Evolutionary conservation across 306 rosid species (phyloP), one percentile per base, ranked within the genome.

Genomic region (Vigna trinervia): DNA sequence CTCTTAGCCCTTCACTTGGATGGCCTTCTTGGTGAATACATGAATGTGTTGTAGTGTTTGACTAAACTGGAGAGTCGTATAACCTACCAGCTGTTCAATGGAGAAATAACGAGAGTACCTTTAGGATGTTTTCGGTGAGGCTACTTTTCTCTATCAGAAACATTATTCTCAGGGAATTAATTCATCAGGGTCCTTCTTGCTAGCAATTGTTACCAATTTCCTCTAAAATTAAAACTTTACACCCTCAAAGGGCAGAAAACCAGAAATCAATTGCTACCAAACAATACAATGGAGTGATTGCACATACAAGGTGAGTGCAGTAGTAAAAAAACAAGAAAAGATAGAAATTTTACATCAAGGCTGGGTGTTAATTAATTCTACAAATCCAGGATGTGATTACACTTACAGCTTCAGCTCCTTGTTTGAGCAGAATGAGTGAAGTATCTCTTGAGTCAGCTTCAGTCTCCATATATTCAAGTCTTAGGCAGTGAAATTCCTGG

Each of bases 361-460:
- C 75, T 19, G 30, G 39, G 17, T 17, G 30, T 12, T n/a, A 73
- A 66, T 45, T 32, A 45, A 59, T 56, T 80, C 52, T 19, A 64
- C 43, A 56, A 80, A 74, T 56, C 20, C 10, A 74, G 12, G 64
- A 20, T 23, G 47, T 34, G 72, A 39, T 20, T 54, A 26, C 2
- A 26, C 85, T 70, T 63, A 82, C 85, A 76, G 85, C 85, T 72
- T 82, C 85, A 56, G 85, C 85, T 36, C 85, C 85, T 82, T 82
- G 85, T 38, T 82, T 82, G 57, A 82, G 53, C 64, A 82, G 76
- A 64, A 64, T 4, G 47, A 77, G 82, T 20, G 79, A 65, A 63
- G 4, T 66, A 51, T 82, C 70, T 71, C 3, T 19, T 5, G 51
- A 13, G 10, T 36, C 75, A 71, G 59, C 54, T 63, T 82, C 85